Conservation (phyloP, 176 grass and related monocot species). For the Musa beccarii region DNA sequence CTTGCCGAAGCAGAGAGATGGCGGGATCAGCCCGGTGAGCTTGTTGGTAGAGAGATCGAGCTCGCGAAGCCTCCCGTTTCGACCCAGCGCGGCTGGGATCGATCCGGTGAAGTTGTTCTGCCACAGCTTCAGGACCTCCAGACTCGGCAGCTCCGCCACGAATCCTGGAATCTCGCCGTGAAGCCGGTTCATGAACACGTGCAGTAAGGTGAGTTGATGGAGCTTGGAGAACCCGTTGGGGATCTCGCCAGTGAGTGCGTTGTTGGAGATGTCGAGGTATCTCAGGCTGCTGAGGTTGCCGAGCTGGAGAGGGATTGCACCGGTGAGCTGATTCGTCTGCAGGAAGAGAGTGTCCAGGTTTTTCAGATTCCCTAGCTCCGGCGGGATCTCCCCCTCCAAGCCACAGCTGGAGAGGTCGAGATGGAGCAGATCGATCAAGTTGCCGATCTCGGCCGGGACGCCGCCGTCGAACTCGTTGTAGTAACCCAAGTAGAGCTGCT, state of each 20-base stretch:
- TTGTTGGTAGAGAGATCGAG: constrained; percentile 74
- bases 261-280: constrained; percentile 90
- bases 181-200: constrained; percentile 77
- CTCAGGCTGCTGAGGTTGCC: constrained; percentile 49
- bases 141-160: constrained; percentile 55
- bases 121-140: constrained; percentile 91
- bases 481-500: constrained; percentile 76
- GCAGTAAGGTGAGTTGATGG: constrained; percentile 60
- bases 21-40: constrained; percentile 58
- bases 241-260: constrained; percentile 58
- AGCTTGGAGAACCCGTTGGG: constrained; percentile 48
- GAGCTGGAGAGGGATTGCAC: constrained; percentile 47
- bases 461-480: constrained; percentile 73
- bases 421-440: constrained; percentile 40
- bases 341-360: constrained; percentile 84
- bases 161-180: constrained; percentile 63
- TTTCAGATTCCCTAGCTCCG: constrained; percentile 40
- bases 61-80: constrained; percentile 40
- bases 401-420: constrained; percentile 79
- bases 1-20: constrained; percentile 45
- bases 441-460: constrained; percentile 64
- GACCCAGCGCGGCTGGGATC: constrained; percentile 49
- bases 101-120: constrained; percentile 89
- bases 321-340: constrained; percentile 56
- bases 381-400: constrained; percentile 53